phyloP scores from a whole-genome alignment of 2,329 filamentous ascomycete species.

The Colletotrichum sp. region DNA sequence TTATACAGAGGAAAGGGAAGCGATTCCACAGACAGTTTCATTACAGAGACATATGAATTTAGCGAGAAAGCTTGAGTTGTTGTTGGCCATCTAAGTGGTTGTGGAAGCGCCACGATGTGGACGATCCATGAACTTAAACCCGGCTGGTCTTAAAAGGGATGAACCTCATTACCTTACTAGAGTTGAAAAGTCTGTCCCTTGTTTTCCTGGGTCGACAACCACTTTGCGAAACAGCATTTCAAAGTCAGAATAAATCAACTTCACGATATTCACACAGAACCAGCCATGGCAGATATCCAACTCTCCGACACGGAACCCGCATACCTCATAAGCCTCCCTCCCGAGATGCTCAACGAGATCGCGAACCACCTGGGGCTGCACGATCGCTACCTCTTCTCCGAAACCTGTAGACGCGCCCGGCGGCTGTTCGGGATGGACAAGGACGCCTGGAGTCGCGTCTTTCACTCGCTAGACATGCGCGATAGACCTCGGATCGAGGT shows the following conservation, averaged over 20 bases:
- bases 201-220: too few relatives aligned
- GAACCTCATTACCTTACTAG: background rate
- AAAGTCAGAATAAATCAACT: background rate
- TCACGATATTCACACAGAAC: too few relatives aligned
- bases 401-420: background rate
- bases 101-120: background rate
- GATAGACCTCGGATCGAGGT: rapidly evolving
- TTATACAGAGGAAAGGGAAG: too few relatives aligned
- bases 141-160: background rate
- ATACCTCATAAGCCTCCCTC: background rate
- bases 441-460: rapidly evolving
- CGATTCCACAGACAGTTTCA: rapidly evolving
- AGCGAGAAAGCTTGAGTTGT: rapidly evolving
- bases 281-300: rapidly evolving
- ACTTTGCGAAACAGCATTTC: background rate
- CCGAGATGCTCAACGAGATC: background rate
- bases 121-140: background rate
- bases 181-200: background rate
- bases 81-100: background rate
- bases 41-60: rapidly evolving
- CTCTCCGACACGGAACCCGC: rapidly evolving
- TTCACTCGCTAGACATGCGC: rapidly evolving
- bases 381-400: background rate
- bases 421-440: background rate
- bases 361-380: background rate